Evolutionary conservation across 192 early-diverging fungal species (phyloP).

Genomic region (Umbelopsis vinacea): DNA sequence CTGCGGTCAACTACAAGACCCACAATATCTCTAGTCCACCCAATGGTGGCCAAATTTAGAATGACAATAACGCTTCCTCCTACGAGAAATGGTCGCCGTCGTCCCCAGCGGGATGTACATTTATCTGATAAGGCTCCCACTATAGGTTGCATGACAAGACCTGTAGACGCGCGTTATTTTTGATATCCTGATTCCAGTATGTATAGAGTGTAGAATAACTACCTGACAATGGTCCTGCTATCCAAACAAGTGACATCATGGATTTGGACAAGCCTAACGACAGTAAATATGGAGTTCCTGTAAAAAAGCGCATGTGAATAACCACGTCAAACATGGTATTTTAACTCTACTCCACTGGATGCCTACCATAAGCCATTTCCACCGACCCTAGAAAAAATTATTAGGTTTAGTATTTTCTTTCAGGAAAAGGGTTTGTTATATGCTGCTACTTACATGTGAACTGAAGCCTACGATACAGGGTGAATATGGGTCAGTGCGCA

Average conservation of each 20-base stretch:
- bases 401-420: neutral
- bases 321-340: neutral
- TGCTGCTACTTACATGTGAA: conserved; percentile 62
- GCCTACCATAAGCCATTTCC: conserved; percentile 70
- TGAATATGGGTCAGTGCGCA: neutral
- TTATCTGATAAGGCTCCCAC: conserved; percentile 85
- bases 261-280: conserved; percentile 82
- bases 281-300: conserved; percentile 85
- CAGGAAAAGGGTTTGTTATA: neutral
- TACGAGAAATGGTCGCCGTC: conserved; percentile 86
- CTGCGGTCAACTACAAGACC: conserved; percentile 31
- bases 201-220: neutral
- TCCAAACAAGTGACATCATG: conserved; percentile 90
- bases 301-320: neutral
- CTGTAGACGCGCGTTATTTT: conserved; percentile 32
- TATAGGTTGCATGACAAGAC: conserved; percentile 79
- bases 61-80: conserved; percentile 71
- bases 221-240: conserved; percentile 88
- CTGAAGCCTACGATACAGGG: conserved; percentile 48
- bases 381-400: conserved; percentile 61
- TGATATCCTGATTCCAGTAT: no score
- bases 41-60: conserved; percentile 68
- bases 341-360: neutral
- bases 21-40: conserved; percentile 81
- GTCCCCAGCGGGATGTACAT: conserved; percentile 72